Conservation (phyloP, 371 early-diverging fungal species). For the Furculomyces boomerangus region DNA sequence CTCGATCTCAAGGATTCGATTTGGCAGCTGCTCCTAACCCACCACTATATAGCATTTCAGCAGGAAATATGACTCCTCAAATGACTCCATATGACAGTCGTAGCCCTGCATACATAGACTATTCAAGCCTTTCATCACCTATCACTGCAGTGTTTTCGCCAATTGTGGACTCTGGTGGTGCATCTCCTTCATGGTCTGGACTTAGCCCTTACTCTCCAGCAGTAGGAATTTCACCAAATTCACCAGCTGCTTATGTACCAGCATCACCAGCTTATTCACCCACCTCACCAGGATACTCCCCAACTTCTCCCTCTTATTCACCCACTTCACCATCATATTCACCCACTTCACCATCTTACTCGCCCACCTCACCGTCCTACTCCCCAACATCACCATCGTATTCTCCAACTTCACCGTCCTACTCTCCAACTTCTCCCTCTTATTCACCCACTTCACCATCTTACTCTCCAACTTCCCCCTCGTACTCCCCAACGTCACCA, state of each 20-base stretch:
- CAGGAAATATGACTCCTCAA: conserved; percentile 25
- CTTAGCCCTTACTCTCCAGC: conserved; percentile 69
- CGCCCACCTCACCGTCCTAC: conserved; percentile 33
- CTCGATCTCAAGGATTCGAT: conserved; percentile 25
- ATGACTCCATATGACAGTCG: conserved; percentile 27
- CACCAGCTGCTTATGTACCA: conserved; percentile 25
- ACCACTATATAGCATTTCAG: conserved; percentile 11
- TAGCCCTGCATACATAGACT: conserved; percentile 22
- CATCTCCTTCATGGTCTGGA: conserved; percentile 51
- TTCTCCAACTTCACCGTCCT: conserved; percentile 23
- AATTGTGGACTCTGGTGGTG: conserved; percentile 32
- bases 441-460: conserved; percentile 65
- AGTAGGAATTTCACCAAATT: conserved; percentile 31
- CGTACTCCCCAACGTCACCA: conserved; percentile 37
- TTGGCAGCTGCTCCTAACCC: conserved; percentile 13
- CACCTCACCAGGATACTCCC: conserved; percentile 51
- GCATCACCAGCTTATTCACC: conserved; percentile 28
- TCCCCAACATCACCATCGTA: conserved; percentile 39
- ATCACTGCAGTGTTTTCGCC: conserved; percentile 28
- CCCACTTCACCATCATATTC: conserved; percentile 35
- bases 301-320: conserved; percentile 52
- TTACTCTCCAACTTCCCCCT: conserved; percentile 64
- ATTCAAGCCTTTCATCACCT: conserved; percentile 13
- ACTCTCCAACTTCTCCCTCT: conserved; percentile 35
- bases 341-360: conserved; percentile 34